Evolutionary conservation across 1,284 basidiomycete species (phyloP).

Genomic region (Anthracocystis panici-leucophaei): DNA sequence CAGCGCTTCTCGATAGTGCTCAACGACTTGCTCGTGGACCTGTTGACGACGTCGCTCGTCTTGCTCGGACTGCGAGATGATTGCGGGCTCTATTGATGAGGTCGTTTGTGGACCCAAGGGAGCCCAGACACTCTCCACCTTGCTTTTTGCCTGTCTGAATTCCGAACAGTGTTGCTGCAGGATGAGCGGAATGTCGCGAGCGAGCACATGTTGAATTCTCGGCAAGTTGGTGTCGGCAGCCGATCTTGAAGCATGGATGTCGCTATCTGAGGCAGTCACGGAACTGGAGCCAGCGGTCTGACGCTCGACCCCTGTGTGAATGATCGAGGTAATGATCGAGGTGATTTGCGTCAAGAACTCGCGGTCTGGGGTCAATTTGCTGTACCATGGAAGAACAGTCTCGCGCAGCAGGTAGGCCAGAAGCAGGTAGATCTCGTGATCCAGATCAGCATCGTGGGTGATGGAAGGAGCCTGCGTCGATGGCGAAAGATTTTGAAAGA

Average conservation of each 20-base stretch:
- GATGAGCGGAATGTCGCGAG: constrained; percentile 43
- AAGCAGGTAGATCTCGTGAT: constrained; percentile 51
- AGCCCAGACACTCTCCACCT: constrained; percentile 32
- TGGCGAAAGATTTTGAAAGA: constrained; percentile 38
- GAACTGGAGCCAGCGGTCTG: background rate
- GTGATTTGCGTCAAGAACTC: constrained; percentile 49
- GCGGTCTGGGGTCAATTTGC: constrained; percentile 55
- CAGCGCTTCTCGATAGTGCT: constrained; percentile 5
- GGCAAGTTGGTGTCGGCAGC: constrained; percentile 7
- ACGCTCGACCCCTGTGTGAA: constrained; percentile 24
- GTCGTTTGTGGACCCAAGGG: constrained; percentile 19
- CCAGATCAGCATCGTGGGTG: constrained; percentile 37
- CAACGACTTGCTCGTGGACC: constrained; percentile 9
- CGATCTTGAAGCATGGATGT: constrained; percentile 17
- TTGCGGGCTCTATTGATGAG: background rate
- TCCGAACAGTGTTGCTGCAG: constrained; percentile 45
- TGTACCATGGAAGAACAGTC: constrained; percentile 58
- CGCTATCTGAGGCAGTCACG: constrained; percentile 10
- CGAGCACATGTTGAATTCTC: constrained; percentile 34
- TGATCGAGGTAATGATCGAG: constrained; percentile 30
- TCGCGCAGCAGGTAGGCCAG: constrained; percentile 52
- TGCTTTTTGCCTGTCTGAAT: constrained; percentile 29
- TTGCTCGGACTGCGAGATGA: constrained; percentile 7
- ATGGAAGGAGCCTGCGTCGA: constrained; percentile 16
- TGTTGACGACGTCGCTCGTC: constrained; percentile 22